Conservation (phyloP, 495 filamentous ascomycete species). For the Hypoxylon lenormandii region DNA sequence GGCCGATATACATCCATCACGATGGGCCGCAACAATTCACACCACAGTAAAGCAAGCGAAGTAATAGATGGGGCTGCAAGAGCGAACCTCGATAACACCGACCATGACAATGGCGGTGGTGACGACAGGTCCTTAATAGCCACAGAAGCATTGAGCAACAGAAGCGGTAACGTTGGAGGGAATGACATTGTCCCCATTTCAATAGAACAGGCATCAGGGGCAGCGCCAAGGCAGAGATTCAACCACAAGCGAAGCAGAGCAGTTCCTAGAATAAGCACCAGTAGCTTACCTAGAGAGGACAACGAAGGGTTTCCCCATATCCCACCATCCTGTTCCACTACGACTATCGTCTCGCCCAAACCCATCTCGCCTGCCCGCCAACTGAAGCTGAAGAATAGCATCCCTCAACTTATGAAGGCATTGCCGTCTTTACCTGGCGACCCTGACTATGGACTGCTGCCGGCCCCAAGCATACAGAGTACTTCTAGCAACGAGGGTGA, state of each 20-base stretch:
- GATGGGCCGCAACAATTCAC: conserved; percentile 17
- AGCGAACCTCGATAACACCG: not conserved
- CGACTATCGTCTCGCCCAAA: conserved; percentile 57
- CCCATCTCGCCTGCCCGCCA: conserved; percentile 61
- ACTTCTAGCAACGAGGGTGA: conserved; percentile 38
- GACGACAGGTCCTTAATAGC: not conserved
- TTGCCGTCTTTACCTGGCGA: conserved; percentile 58
- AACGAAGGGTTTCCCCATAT: conserved; percentile 48
- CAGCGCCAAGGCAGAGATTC: conserved; percentile 19
- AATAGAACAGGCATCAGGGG: conserved; percentile 2
- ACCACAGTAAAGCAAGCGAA: not conserved
- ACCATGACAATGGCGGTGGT: not conserved
- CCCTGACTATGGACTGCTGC: conserved; percentile 38
- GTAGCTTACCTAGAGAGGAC: conserved; percentile 42
- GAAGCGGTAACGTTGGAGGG: not conserved
- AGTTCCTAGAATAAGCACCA: conserved; percentile 47
- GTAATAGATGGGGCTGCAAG: not conserved
- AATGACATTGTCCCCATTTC: not conserved
- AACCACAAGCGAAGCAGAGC: conserved; percentile 48
- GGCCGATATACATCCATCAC: conserved; percentile 6
- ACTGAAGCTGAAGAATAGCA: conserved; percentile 62
- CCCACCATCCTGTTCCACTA: conserved; percentile 44
- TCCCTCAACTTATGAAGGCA: conserved; percentile 65
- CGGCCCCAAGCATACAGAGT: conserved; percentile 36
- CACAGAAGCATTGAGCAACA: not conserved